Conservation (phyloP, 2,329 filamentous ascomycete species). For the Fusarium sp. region DNA sequence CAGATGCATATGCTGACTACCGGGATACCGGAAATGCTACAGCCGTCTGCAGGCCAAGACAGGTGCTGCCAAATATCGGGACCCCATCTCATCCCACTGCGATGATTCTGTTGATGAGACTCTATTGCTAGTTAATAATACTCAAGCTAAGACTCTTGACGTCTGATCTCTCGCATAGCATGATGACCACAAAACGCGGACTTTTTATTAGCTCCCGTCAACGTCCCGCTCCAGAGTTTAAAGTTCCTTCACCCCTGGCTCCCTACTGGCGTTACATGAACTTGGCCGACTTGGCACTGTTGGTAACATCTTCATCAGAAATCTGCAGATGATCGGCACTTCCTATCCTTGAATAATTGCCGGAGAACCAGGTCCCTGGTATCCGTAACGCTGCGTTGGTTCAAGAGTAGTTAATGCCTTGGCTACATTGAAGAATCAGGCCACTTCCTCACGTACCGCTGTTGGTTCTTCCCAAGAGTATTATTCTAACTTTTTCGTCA, state of each 20-base stretch:
- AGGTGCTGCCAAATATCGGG: background rate
- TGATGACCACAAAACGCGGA: background rate
- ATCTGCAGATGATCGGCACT: background rate
- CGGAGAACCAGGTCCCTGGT: background rate
- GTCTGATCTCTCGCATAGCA: background rate
- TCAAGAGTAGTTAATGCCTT: background rate
- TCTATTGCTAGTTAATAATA: background rate
- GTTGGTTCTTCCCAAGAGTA: no score
- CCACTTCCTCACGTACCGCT: background rate
- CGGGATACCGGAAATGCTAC: background rate
- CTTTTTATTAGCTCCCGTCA: background rate
- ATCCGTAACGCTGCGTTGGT: background rate
- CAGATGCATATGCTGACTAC: background rate
- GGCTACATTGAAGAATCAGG: background rate
- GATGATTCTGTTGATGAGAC: background rate
- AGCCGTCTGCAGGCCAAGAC: background rate
- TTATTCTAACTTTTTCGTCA: background rate
- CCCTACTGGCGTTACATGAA: background rate
- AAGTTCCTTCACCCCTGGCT: background rate
- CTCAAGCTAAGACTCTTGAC: background rate
- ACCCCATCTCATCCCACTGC: background rate
- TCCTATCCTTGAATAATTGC: rapidly evolving
- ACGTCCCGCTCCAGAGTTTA: background rate
- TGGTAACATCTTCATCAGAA: background rate
- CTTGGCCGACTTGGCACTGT: background rate